Base-by-base conservation (phyloP, 495 filamentous ascomycete genomes). In the Neurospora discreta region DNA sequence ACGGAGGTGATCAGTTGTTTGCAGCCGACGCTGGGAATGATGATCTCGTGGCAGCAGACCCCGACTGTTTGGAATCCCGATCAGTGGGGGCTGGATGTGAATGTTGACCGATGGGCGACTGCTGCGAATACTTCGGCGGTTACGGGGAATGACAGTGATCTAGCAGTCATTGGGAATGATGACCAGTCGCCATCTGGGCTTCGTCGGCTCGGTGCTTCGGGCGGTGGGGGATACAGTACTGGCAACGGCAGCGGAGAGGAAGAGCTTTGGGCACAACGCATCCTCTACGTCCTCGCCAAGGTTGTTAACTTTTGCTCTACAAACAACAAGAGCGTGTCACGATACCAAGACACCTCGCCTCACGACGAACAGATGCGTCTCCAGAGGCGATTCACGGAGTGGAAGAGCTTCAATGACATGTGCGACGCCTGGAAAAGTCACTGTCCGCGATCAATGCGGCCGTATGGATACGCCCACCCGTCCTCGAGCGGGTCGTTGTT, bases 1-100 rank as follows among this genome's bases (percentile, higher is more conserved):
- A 91, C 97, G 89, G 95, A 99, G 78, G 82, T 98, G 15, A 85
- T 98, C 30, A 92, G 88, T 74, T 97, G 94, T 80, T 81, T 98
- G 26, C 52, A 36, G 33, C 26, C 10, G 20, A 15, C 23, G 52
- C 15, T 60, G 52, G 13, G 8, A 6, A 16, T 18, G 52, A 60
- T 60, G 26, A 89, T 92, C 26, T 18, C 52, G 52, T 60, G 52
- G 52, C 52, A 60, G 26, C 13, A 60, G 26, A 60, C 26, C 23
- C 52, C 26, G 5, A 9, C 52, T 3, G 89, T 93, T 2, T 98
- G 94, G 94, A 88, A 97, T 58, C 94, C 95, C 3, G 93, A 97
- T 78, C 88, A 91, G 7, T 98, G 95, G 95, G 91, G 91, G 3
- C 80, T 98, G 44, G 91, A 98, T 75, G 90, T 98, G 87, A 87